Evolutionary conservation across 2,329 filamentous ascomycete genomes (phyloP).

Genomic region (Fonsecaea monophora): DNA sequence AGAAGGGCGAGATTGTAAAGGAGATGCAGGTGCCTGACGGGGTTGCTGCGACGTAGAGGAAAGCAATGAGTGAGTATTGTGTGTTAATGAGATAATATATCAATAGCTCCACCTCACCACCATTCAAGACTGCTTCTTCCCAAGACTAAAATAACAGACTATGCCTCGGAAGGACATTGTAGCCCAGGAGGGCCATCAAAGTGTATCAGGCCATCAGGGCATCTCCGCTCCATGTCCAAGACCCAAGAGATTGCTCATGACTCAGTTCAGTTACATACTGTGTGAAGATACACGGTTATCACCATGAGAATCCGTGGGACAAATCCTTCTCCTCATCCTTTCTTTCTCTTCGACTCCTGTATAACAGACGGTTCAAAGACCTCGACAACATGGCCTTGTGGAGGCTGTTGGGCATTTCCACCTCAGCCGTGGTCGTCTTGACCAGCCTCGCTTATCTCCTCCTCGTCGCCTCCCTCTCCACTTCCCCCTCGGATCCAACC

Average conservation of each 20-base stretch:
- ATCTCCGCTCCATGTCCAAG: conserved; percentile 13
- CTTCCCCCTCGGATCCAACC: conserved; percentile 1
- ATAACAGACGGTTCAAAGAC: neutral
- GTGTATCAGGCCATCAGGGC: conserved; percentile 1
- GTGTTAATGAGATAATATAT: neutral
- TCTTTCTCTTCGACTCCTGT: neutral
- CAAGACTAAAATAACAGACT: conserved; percentile 2
- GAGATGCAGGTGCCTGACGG: conserved; percentile 30
- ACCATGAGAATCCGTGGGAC: neutral
- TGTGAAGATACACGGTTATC: neutral
- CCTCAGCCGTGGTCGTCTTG: conserved; percentile 27
- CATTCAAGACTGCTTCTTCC: neutral
- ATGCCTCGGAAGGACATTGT: conserved; percentile 16
- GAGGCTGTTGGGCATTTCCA: conserved; percentile 18
- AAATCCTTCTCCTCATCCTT: neutral
- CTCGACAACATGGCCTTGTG: conserved; percentile 21
- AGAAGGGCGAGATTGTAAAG: conserved; percentile 23
- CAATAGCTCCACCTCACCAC: neutral
- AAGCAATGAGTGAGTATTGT: neutral
- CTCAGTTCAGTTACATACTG: neutral
- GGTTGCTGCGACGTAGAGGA: conserved; percentile 25
- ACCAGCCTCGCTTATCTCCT: conserved; percentile 32
- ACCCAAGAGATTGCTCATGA: neutral
- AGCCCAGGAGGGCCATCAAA: neutral
- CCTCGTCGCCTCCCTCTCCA: conserved; percentile 11